A percentile compares a stretch with the other conserved stretches of the same genome.
Conservation (phyloP, 192 early-diverging fungal species). For the Backusella tuberculispora region DNA sequence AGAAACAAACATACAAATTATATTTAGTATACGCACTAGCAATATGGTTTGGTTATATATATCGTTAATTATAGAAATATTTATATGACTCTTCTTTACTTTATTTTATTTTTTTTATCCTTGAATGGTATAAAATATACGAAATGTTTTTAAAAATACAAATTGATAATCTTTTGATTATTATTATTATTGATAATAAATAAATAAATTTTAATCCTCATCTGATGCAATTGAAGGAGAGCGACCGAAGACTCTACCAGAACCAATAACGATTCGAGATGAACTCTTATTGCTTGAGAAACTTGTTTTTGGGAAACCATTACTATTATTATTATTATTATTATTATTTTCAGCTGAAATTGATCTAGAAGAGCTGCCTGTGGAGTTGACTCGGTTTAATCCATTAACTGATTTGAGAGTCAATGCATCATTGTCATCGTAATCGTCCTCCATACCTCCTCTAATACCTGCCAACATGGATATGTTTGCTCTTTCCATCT, state of each 20-base stretch:
- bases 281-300: neutral
- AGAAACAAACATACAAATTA: no score
- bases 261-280: slow-evolving; percentile 28
- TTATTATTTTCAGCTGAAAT: neutral
- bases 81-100: no score
- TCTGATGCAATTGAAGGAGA: slow-evolving; percentile 25
- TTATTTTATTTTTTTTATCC: no score
- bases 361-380: neutral
- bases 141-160: slow-evolving; percentile 1
- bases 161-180: neutral
- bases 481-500: slow-evolving; percentile 38
- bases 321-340: neutral
- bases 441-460: neutral
- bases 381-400: neutral
- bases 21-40: no score
- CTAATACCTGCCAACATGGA: slow-evolving; percentile 35
- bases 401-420: slow-evolving; percentile 27
- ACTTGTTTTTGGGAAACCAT: neutral
- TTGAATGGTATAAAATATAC: neutral
- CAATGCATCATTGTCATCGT: slow-evolving; percentile 20
- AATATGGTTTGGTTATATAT: no score
- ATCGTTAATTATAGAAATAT: no score
- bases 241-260: slow-evolving; percentile 42
- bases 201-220: neutral
- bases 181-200: neutral